Evolutionary conservation across 306 rosid genomes (phyloP).

Genomic region (Comarum palustre): DNA sequence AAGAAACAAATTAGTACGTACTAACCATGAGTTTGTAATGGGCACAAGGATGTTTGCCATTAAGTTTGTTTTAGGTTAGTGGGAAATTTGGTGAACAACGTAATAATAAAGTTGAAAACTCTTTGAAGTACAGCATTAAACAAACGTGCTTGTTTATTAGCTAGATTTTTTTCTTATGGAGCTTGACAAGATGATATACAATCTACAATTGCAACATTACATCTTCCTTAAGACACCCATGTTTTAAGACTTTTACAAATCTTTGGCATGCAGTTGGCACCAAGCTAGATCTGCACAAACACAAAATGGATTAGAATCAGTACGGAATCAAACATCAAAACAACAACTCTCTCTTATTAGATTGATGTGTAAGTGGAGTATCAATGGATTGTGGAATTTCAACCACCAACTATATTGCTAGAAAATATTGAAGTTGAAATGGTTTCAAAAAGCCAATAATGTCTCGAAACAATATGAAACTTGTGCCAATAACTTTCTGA

Average conservation of each 20-base stretch:
- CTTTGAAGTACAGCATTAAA: background rate
- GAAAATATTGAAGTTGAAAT: background rate
- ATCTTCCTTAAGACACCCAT: background rate
- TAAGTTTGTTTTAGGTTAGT: background rate
- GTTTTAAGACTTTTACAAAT: background rate
- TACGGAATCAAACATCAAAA: background rate
- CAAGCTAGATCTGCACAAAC: background rate
- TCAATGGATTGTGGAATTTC: background rate
- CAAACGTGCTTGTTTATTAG: background rate
- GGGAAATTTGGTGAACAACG: constrained; percentile 9
- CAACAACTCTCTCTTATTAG: background rate
- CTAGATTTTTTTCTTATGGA: background rate
- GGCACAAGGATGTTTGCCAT: background rate
- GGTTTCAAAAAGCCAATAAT: background rate
- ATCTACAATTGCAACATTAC: background rate
- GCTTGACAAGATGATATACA: background rate
- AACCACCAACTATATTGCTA: background rate
- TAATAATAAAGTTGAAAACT: background rate
- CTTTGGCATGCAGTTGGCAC: background rate
- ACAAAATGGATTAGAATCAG: background rate
- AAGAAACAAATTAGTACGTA: no score
- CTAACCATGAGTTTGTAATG: background rate
- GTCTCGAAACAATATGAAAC: constrained; percentile 9
- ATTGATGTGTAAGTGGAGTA: background rate
- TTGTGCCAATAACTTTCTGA: background rate